Conservation (phyloP, 129 eudicot genomes). For the Saposhnikovia divaricata region DNA sequence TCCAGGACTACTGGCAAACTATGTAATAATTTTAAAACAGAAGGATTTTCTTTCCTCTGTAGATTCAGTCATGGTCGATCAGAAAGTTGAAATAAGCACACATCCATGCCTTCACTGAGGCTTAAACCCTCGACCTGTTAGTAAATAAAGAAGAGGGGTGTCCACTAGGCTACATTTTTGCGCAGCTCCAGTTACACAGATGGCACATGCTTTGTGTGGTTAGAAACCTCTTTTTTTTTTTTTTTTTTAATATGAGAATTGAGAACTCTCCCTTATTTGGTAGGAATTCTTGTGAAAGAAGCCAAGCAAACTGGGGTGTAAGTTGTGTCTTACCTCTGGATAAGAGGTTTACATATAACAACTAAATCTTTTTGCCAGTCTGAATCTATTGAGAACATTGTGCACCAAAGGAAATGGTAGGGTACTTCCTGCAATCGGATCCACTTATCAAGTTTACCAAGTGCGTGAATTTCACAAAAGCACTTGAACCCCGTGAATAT, state of each 20-base stretch:
- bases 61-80: too few species aligned
- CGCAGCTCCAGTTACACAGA: not conserved
- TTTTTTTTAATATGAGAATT: too few species aligned
- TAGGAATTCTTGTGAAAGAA: not conserved
- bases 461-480: not conserved
- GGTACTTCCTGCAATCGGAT: not conserved
- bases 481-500: not conserved
- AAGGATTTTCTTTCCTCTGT: too few species aligned
- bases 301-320: not conserved
- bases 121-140: too few species aligned
- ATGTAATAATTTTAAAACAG: too few species aligned
- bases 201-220: not conserved
- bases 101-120: too few species aligned
- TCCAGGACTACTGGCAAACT: not conserved
- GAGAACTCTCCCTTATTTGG: not conserved
- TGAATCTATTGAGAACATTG: not conserved
- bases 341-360: not conserved
- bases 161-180: not conserved
- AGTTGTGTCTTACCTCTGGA: not conserved
- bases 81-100: too few species aligned
- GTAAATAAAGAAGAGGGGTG: not conserved
- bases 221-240: too few species aligned
- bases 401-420: not conserved
- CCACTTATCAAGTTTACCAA: not conserved
- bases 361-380: not conserved